Evolutionary conservation across 306 rosid species (phyloP).

Genomic region (Prunus salicina): DNA sequence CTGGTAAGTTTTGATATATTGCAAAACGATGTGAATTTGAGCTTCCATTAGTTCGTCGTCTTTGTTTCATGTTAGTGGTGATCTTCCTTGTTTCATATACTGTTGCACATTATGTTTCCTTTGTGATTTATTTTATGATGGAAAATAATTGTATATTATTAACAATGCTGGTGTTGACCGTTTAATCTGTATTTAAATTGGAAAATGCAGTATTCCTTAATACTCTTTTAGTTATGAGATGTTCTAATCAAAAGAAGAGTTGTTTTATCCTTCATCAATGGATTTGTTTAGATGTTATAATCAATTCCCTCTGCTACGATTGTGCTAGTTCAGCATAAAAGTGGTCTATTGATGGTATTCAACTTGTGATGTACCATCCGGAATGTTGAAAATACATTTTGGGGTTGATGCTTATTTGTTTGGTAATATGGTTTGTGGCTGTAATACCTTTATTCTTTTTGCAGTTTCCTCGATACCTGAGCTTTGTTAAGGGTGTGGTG

Average conservation of each 20-base stretch:
- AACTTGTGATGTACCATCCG: neutral
- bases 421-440: neutral
- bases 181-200: neutral
- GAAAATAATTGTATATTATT: neutral
- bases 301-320: neutral
- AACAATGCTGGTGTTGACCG: neutral
- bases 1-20: constrained; percentile 61
- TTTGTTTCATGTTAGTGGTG: neutral
- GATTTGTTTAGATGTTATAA: neutral
- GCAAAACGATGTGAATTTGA: neutral
- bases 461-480: constrained; percentile 96
- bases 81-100: neutral
- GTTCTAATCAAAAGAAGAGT: neutral
- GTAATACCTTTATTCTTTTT: constrained; percentile 8
- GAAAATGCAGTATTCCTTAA: neutral
- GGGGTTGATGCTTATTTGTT: neutral
- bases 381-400: neutral
- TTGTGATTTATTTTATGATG: neutral
- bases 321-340: neutral
- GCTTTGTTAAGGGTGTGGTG: constrained; percentile 97
- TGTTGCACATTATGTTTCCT: neutral
- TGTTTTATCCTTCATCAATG: neutral
- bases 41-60: neutral
- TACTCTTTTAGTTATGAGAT: neutral
- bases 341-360: neutral